Evolutionary conservation across 257 asterid genomes (phyloP), one percentile per base, ranked within the genome.

Genomic region (Nyctanthes arbortristis): DNA sequence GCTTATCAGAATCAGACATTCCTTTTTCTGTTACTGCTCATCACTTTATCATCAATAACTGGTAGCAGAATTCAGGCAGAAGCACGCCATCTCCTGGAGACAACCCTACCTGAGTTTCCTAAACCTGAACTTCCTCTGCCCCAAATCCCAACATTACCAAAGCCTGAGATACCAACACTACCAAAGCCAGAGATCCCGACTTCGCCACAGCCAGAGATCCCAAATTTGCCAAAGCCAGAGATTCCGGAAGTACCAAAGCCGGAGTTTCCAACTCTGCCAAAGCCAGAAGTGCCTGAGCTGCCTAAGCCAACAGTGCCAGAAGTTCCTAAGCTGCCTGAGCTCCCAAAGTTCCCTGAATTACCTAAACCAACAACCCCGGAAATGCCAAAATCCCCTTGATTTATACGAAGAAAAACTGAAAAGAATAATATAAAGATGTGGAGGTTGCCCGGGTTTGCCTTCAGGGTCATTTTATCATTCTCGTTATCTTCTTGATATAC

Each of bases 111-210:
- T 28, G 70, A 65, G 16, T 4, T 74, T 31, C 75, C 75, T 1
- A 47, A 59, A 5, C 79, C 79, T 1, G 8, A 65, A 16, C 11
- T 75, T 36, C 45, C n/a, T 37, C 13, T 37, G 4, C 45, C 45
- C n/a, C 16, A 37, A 12, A 37, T 37, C 1, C 76, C 84, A 4
- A 52, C 64, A 7, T 3, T 69, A 22, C 70, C 84, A 12, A 79
- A 67, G 22, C 62, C 69, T 0, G 35, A 54, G 11, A 0, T 5
- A 0, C 59, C 70, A 3, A 4, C 12, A 24, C 1, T 52, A 0
- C 32, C 59, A 6, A 29, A 52, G n/a, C 58, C 56, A 0, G 37
- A 49, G 7, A 0, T 25, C 1, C 33, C 45, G 0, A 29, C 47
- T 9, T 20, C 22, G 6, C 49, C 66, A 13, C 54, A 71, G 5